Percentiles rank a stretch among this genome's conserved stretches.
Conservation (phyloP, 2,329 filamentous ascomycete genomes). For the Acrocalymma vagum region DNA sequence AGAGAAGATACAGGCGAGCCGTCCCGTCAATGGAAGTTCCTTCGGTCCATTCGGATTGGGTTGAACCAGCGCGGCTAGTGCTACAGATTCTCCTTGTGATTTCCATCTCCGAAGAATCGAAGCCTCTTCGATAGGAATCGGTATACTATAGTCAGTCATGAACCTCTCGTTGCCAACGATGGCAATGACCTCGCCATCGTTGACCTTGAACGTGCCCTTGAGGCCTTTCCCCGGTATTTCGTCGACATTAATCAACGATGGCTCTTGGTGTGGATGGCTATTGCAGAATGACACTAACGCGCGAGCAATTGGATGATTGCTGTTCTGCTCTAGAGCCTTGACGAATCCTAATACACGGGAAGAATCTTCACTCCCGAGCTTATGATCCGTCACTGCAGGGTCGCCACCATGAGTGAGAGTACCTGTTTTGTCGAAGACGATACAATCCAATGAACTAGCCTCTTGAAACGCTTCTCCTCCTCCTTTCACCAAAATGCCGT, state of each 20-base stretch:
- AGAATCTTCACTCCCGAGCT: slow-evolving; percentile 44
- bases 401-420: slow-evolving; percentile 79
- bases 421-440: slow-evolving; percentile 90
- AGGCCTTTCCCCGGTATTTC: slow-evolving; percentile 78
- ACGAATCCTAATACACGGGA: slow-evolving; percentile 61
- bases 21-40: slow-evolving; percentile 35
- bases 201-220: slow-evolving; percentile 61
- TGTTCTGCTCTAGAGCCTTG: slow-evolving; percentile 72
- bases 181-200: slow-evolving; percentile 48
- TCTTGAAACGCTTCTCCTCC: slow-evolving; percentile 88
- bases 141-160: slow-evolving; percentile 57
- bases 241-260: slow-evolving; percentile 55
- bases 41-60: too few species aligned
- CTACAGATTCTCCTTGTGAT: slow-evolving; percentile 51
- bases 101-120: slow-evolving; percentile 50
- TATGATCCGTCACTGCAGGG: slow-evolving; percentile 70
- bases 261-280: slow-evolving; percentile 13
- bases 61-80: slow-evolving; percentile 43
- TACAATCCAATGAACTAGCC: slow-evolving; percentile 77
- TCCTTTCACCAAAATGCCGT: slow-evolving; percentile 84
- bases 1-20: slow-evolving; percentile 72
- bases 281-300: slow-evolving; percentile 72
- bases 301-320: slow-evolving; percentile 77
- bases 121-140: slow-evolving; percentile 27
- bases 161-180: slow-evolving; percentile 78